Evolutionary conservation across 1,284 basidiomycete species (phyloP).

Genomic region (Ustilago hordei): DNA sequence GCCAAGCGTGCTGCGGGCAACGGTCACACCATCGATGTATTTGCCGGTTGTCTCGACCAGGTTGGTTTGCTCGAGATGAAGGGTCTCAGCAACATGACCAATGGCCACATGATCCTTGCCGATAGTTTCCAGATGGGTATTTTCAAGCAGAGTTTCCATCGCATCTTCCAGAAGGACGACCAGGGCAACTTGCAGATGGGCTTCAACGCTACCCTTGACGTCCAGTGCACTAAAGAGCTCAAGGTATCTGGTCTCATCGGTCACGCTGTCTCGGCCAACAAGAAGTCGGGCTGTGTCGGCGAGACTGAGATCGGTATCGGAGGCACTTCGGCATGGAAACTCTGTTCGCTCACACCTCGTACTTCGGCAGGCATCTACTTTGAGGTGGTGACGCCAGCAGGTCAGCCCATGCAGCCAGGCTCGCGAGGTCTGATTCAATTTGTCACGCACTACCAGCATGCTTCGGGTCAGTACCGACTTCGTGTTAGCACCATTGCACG

Average conservation of each 20-base stretch:
- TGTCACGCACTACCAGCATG: constrained; percentile 98
- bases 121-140: constrained; percentile 98
- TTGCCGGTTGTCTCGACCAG: constrained; percentile 97
- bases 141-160: constrained; percentile 97
- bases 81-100: constrained; percentile 91
- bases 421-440: constrained; percentile 97
- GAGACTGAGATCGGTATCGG: constrained; percentile 99
- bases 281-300: constrained; percentile 95
- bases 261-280: constrained; percentile 95
- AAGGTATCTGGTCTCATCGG: constrained; percentile 98
- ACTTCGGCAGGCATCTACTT: constrained; percentile 96
- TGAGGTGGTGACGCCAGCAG: constrained; percentile 98
- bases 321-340: constrained; percentile 98
- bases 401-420: constrained; percentile 89
- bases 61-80: constrained; percentile 99
- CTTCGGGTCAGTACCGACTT: constrained; percentile 91
- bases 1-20: constrained; percentile 94
- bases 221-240: constrained; percentile 98
- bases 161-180: constrained; percentile 93
- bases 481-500: constrained; percentile 97
- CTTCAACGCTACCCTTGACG: constrained; percentile 98
- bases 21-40: constrained; percentile 94
- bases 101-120: constrained; percentile 94
- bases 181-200: constrained; percentile 95
- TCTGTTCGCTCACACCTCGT: constrained; percentile 88